Base-by-base conservation (phyloP, 345 rosid genomes). In the Murraya koenigii region DNA sequence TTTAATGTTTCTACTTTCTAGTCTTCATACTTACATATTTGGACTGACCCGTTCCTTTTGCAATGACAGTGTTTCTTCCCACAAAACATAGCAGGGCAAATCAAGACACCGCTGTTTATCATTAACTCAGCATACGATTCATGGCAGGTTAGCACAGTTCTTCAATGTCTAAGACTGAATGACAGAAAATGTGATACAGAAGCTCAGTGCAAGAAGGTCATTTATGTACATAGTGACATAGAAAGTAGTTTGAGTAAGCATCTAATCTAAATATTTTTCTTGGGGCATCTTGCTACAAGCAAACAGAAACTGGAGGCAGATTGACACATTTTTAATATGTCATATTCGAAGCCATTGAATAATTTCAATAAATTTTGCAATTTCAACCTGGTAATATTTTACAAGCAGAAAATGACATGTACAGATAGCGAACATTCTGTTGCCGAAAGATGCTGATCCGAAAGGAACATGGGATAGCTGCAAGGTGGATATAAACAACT, bases 11-110 rank as follows among this genome's bases (percentile, higher is more conserved):
- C 30, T 1, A 32, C 0, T 64, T 55, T 44, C 49, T 44, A 44
- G 17, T 44, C 49, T 8, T 77, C 44, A 6, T 59, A 36, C 38
- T 74, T 75, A 68, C 52, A 10, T 77, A 19, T 69, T 66, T n/a
- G 23, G 6, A 23, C 69, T 75, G 64, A 77, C 82, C 23, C 68
- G 82, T 75, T 60, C 3, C 49, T 49, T 36, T 66, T 0, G 22
- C 49, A 47, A 56, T 39, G 36, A 30, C 94, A 94, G 98, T 96
- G 99, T 79, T 92, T 96, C 90, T 96, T 96, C 93, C 99, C 99
- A 5, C 90, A 94, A 86, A 71, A 92, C 60, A 85, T 89, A 47
- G 90, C 80, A 7, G 81, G 78, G 8, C 85, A 89, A 76, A 81
- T 96, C 56, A 81, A 52, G 78, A 96, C 97, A 4, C 98, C 99